Percentiles rank a stretch among this genome's conserved stretches.
phyloP scores from a whole-genome alignment of 352 stramenopile species.

The Phytophthora sp. region DNA sequence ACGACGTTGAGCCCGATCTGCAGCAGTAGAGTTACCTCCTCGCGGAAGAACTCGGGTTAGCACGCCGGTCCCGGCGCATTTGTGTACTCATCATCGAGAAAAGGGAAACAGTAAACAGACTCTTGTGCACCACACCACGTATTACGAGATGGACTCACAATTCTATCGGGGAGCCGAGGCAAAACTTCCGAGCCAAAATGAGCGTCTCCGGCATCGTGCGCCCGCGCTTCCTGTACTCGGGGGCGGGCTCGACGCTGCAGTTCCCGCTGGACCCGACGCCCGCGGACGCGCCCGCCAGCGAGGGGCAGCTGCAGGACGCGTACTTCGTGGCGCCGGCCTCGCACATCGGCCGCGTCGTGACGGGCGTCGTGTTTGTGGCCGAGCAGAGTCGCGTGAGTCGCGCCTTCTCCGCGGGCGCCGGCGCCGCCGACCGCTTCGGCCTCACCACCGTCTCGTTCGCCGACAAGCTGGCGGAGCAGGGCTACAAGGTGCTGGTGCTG shows the following conservation, averaged over 20 bases:
- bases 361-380: slow-evolving; percentile 75
- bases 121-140: too few species aligned
- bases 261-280: slow-evolving; percentile 41
- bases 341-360: slow-evolving; percentile 87
- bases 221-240: slow-evolving; percentile 52
- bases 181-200: slow-evolving; percentile 20
- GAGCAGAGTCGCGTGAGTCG: slow-evolving; percentile 44
- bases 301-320: slow-evolving; percentile 37
- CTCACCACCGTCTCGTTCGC: slow-evolving; percentile 77
- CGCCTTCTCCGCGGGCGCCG: slow-evolving; percentile 27
- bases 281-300: not conserved
- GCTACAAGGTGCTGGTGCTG: slow-evolving; percentile 87
- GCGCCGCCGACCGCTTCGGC: slow-evolving; percentile 43
- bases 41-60: too few species aligned
- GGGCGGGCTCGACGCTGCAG: slow-evolving; percentile 54
- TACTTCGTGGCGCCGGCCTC: slow-evolving; percentile 77
- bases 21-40: too few species aligned
- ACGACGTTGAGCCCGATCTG: too few species aligned
- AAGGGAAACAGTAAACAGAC: too few species aligned
- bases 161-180: slow-evolving; percentile 10
- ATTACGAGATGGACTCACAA: not conserved
- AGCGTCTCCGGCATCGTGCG: slow-evolving; percentile 42
- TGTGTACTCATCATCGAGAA: too few species aligned
- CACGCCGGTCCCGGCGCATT: too few species aligned
- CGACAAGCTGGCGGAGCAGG: slow-evolving; percentile 87